These are phyloP conservation scores for Syzygium grande DNA, from an alignment of 345 rosid species.

Conservation along the genomic window DNA sequence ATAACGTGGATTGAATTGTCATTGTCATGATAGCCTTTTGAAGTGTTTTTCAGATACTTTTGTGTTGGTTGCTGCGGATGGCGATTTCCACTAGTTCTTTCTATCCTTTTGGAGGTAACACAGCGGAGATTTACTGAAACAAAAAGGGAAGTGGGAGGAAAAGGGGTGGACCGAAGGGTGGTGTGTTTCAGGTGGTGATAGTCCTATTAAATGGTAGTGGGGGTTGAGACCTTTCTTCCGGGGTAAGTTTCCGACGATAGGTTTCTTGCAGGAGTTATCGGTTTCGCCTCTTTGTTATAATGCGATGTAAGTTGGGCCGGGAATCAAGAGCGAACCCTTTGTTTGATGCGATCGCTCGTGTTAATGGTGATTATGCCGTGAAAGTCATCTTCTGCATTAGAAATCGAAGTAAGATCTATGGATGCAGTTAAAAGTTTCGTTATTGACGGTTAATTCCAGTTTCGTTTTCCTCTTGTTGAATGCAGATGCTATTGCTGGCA, in stretches of 20 bases:
- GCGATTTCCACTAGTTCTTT: neutral
- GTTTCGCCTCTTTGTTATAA: neutral
- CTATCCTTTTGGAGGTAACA: neutral
- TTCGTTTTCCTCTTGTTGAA: neutral
- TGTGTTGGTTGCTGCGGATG: neutral
- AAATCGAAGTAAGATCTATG: neutral
- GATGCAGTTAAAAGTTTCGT: neutral
- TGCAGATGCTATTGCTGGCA: conserved; percentile 54
- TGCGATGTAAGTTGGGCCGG: neutral
- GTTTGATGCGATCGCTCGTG: neutral
- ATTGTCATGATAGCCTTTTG: neutral
- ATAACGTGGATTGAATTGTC: neutral
- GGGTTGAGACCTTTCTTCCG: neutral
- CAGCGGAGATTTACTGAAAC: neutral
- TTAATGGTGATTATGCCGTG: neutral
- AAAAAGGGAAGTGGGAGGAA: neutral
- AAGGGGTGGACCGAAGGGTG: neutral
- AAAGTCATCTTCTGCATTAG: neutral
- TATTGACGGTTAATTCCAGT: neutral
- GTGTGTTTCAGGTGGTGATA: neutral
- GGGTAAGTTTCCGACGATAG: neutral
- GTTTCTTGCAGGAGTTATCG: neutral
- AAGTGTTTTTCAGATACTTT: neutral
- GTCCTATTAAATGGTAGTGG: neutral
- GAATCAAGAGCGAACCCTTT: neutral